Evolutionary conservation across 768 basidiomycete genomes (phyloP).

Genomic region (Mrakia gelida): DNA sequence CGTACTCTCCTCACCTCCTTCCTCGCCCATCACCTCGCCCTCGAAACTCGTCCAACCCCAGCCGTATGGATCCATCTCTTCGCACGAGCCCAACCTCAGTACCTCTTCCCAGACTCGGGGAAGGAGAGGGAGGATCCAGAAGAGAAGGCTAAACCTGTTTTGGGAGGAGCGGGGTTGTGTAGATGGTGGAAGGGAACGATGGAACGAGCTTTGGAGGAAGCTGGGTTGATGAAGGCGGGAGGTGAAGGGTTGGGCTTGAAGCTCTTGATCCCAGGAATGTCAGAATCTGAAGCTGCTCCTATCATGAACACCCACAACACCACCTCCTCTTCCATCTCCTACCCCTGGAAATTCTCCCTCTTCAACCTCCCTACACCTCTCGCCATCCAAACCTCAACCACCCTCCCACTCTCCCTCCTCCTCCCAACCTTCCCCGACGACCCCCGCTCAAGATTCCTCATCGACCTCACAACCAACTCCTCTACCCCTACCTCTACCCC

Average conservation of each 20-base stretch:
- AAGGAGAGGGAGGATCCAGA: conserved; percentile 46
- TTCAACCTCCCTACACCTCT: conserved; percentile 17
- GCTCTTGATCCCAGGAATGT: conserved; percentile 11
- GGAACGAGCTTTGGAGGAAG: conserved; percentile 53
- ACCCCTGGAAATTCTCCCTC: conserved; percentile 42
- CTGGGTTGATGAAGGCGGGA: conserved; percentile 36
- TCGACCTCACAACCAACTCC: conserved; percentile 62
- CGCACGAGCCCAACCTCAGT: conserved; percentile 83
- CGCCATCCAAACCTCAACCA: conserved; percentile 14
- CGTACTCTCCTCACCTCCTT: conserved; percentile 63
- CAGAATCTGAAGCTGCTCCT: background rate
- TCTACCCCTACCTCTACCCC: conserved; percentile 23
- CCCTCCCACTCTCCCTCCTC: conserved; percentile 56
- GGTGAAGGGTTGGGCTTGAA: background rate
- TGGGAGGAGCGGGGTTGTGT: conserved; percentile 74
- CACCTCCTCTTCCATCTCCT: no score
- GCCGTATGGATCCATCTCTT: conserved; percentile 81
- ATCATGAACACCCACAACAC: background rate
- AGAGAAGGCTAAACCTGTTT: conserved; percentile 58
- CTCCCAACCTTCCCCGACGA: conserved; percentile 96
- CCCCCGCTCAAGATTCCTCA: conserved; percentile 88
- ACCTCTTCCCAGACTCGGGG: conserved; percentile 84
- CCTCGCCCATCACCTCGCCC: conserved; percentile 58
- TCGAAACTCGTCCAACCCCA: conserved; percentile 58
- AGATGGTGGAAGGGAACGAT: conserved; percentile 88